Evolutionary conservation across 768 basidiomycete genomes (phyloP).

Genomic region (Amanita thiersii): DNA sequence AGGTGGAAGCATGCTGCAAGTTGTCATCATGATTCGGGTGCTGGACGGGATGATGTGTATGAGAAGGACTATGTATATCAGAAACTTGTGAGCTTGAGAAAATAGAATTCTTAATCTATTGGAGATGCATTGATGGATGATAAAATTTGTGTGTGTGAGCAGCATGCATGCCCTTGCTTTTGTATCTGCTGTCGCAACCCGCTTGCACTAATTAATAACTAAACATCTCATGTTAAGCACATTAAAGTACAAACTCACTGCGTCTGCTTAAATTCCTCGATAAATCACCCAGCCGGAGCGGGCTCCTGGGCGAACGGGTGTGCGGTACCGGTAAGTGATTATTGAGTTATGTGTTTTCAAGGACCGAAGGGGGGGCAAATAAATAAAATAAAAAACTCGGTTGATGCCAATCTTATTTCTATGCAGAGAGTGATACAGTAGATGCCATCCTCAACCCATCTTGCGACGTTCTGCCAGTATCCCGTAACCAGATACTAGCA

Average conservation of each 20-base stretch:
- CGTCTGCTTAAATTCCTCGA: slow-evolving; percentile 92
- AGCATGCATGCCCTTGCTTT: too few relatives aligned
- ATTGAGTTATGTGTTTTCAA: slow-evolving; percentile 11
- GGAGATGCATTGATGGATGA: too few relatives aligned
- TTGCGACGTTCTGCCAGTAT: slow-evolving; percentile 91
- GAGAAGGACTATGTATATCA: slow-evolving; percentile 41
- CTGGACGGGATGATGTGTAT: slow-evolving; percentile 51
- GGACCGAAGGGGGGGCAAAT: too few relatives aligned
- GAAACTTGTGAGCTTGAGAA: slow-evolving; percentile 3
- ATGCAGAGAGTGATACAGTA: slow-evolving; percentile 81
- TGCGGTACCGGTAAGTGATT: slow-evolving; percentile 62
- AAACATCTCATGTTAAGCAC: slow-evolving; percentile 11
- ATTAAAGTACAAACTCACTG: slow-evolving; percentile 46
- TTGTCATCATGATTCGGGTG: slow-evolving; percentile 56
- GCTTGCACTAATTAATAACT: too few relatives aligned
- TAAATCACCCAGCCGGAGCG: slow-evolving; percentile 88
- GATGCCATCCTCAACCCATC: slow-evolving; percentile 88
- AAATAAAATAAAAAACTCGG: slow-evolving; percentile 25
- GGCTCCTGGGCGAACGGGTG: slow-evolving; percentile 90
- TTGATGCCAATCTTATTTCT: slow-evolving; percentile 60
- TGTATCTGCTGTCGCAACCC: too few relatives aligned
- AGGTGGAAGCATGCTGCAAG: slow-evolving; percentile 74
- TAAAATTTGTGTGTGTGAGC: too few relatives aligned
- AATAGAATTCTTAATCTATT: too few relatives aligned
- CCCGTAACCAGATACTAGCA: slow-evolving; percentile 87